These are phyloP conservation scores for Graphilbum ipis-grandicollis DNA, from an alignment of 2,329 filamentous ascomycete species.

Conservation along the genomic window DNA sequence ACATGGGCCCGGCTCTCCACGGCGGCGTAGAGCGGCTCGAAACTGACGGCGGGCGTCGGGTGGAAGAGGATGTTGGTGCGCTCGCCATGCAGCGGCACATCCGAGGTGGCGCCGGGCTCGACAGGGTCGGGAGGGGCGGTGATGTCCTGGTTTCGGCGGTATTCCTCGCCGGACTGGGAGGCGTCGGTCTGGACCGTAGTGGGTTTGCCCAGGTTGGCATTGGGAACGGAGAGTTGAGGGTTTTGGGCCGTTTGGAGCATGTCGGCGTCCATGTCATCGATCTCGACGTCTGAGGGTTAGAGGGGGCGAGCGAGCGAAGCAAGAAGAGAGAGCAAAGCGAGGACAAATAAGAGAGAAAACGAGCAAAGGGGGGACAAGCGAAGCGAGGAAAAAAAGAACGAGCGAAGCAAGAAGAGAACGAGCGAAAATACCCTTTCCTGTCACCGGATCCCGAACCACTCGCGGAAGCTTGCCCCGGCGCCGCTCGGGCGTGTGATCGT, in stretches of 20 bases:
- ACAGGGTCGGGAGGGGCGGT: slow-evolving; percentile 83
- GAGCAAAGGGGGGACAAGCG: not conserved
- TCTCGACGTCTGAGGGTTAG: slow-evolving; percentile 46
- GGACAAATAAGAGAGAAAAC: not conserved
- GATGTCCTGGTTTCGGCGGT: slow-evolving; percentile 71
- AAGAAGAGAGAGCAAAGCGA: not conserved
- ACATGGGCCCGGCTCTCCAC: slow-evolving; percentile 60
- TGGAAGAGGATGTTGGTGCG: slow-evolving; percentile 96
- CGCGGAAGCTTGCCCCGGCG: slow-evolving; percentile 38
- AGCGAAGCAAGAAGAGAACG: not conserved
- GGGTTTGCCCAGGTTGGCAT: slow-evolving; percentile 66
- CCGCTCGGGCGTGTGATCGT: not conserved
- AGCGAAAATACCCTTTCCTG: slow-evolving; percentile 35
- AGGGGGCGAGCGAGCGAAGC: not conserved
- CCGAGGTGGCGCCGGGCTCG: slow-evolving; percentile 64
- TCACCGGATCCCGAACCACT: slow-evolving; percentile 71
- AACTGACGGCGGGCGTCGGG: slow-evolving; percentile 77
- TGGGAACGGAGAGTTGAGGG: slow-evolving; percentile 68
- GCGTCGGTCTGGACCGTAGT: slow-evolving; percentile 56
- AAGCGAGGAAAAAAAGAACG: not conserved
- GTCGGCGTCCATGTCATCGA: slow-evolving; percentile 48
- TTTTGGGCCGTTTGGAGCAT: slow-evolving; percentile 55
- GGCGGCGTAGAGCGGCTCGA: slow-evolving; percentile 68
- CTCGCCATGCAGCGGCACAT: slow-evolving; percentile 89
- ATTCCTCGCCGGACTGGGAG: slow-evolving; percentile 58